Evolutionary conservation across 1,284 basidiomycete genomes (phyloP).

Genomic region (Ganoderma resinaceum): DNA sequence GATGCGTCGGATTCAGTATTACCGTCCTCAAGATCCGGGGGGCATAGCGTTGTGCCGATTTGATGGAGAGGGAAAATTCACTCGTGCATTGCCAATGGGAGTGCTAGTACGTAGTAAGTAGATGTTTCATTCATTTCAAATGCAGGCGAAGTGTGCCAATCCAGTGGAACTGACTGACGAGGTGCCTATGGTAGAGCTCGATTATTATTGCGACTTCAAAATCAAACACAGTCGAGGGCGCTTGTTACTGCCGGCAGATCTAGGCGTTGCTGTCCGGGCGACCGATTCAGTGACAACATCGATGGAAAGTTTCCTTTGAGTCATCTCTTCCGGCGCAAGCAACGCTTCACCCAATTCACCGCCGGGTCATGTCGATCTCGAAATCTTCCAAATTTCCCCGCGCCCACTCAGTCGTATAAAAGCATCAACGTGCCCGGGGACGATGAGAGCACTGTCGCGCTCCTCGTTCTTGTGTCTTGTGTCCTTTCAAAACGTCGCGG

Average conservation of each 20-base stretch:
- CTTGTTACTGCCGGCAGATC: not conserved
- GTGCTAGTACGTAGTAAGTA: conserved; percentile 4
- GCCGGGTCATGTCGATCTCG: conserved; percentile 1
- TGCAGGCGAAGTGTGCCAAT: not conserved
- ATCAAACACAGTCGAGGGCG: not conserved
- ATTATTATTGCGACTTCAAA: not conserved
- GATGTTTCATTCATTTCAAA: not conserved
- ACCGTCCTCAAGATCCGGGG: not conserved
- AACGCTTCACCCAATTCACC: not conserved
- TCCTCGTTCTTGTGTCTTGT: not conserved
- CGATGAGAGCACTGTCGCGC: not conserved
- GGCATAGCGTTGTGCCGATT: not conserved
- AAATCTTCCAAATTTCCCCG: not conserved
- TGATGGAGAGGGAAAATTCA: not conserved
- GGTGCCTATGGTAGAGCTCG: not conserved
- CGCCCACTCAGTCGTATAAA: not conserved
- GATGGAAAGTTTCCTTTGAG: not conserved
- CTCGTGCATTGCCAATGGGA: not conserved
- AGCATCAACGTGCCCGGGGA: not conserved
- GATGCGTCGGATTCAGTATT: not conserved
- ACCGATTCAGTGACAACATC: not conserved
- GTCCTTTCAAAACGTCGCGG: not conserved
- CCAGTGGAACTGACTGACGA: not conserved
- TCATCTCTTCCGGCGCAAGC: not conserved
- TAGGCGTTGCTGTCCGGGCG: not conserved